phyloP scores from a whole-genome alignment of 495 filamentous ascomycete species.

The Daldinia vernicosa region DNA sequence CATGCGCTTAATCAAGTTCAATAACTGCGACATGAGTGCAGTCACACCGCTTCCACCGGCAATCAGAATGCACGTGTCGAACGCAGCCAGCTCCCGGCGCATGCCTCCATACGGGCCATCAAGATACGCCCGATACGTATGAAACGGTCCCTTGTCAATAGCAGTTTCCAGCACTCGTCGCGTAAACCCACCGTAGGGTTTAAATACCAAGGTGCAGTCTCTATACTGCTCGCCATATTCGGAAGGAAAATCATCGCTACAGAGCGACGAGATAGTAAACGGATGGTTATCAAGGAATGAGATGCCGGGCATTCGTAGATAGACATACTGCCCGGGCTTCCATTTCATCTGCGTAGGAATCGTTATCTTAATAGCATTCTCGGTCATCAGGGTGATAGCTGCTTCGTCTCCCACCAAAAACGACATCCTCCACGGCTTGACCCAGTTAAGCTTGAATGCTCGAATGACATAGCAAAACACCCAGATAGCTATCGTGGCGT shows the following conservation, averaged over 20 bases:
- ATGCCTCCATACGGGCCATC: conserved; percentile 96
- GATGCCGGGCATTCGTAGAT: conserved; percentile 91
- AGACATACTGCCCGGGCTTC: conserved; percentile 94
- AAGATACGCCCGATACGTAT: conserved; percentile 87
- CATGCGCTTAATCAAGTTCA: conserved; percentile 94
- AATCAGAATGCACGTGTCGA: conserved; percentile 91
- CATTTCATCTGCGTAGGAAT: conserved; percentile 92
- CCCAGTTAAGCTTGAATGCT: conserved; percentile 85
- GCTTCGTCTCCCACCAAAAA: conserved; percentile 90
- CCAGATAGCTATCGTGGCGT: conserved; percentile 83
- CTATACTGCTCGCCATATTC: conserved; percentile 85
- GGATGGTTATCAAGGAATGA: conserved; percentile 91
- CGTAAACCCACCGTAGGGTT: conserved; percentile 90
- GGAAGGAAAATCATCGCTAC: conserved; percentile 83
- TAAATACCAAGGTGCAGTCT: conserved; percentile 89
- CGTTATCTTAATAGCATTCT: conserved; percentile 92
- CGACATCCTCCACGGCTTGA: conserved; percentile 77
- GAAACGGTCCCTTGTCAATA: conserved; percentile 80
- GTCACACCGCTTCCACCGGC: conserved; percentile 96
- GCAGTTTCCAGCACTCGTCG: conserved; percentile 79
- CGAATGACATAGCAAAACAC: conserved; percentile 68
- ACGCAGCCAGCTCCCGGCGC: conserved; percentile 88
- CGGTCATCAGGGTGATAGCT: conserved; percentile 83
- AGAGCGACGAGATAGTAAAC: conserved; percentile 93
- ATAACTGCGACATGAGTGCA: conserved; percentile 85